phyloP scores from a whole-genome alignment of 2,329 filamentous ascomycete genomes.

The Chaetomiaceae sp. region DNA sequence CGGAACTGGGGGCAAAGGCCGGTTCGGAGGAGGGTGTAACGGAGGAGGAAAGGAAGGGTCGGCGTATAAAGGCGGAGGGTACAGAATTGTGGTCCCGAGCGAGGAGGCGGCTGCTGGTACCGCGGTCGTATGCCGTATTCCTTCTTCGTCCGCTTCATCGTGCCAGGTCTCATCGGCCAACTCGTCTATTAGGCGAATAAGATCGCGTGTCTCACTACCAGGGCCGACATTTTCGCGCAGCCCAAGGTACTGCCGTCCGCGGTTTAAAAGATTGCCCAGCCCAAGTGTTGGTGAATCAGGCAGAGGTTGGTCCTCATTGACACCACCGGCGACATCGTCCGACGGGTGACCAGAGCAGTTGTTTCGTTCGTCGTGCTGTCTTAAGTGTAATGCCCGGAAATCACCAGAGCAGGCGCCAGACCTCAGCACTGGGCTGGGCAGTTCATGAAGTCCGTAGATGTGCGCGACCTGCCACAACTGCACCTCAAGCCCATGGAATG shows the following conservation, averaged over 20 bases:
- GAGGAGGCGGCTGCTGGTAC: not conserved
- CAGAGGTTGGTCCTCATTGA: not conserved
- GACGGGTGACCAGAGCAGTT: not conserved
- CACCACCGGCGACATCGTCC: not conserved
- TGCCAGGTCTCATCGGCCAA: not conserved
- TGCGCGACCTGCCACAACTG: constrained; percentile 21
- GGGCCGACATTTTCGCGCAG: not conserved
- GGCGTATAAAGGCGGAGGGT: not conserved
- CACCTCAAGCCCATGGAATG: constrained; percentile 3
- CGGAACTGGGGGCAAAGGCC: not conserved
- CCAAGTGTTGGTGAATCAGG: not conserved
- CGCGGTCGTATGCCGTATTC: not conserved
- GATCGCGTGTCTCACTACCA: not conserved
- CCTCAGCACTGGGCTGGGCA: not conserved
- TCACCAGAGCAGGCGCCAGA: constrained; percentile 3
- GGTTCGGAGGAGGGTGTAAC: not conserved
- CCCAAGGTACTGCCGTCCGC: too few relatives aligned
- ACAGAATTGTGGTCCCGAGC: not conserved
- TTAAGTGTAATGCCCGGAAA: not conserved
- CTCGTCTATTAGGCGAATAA: constrained; percentile 3
- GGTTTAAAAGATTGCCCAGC: not conserved
- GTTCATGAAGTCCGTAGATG: constrained; percentile 5
- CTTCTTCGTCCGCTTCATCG: not conserved
- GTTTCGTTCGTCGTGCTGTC: not conserved
- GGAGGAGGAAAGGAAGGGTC: not conserved